Percentiles rank a stretch among this genome's conserved stretches.
Conservation (phyloP, 371 early-diverging fungal species). For the Mortierella polycephala region DNA sequence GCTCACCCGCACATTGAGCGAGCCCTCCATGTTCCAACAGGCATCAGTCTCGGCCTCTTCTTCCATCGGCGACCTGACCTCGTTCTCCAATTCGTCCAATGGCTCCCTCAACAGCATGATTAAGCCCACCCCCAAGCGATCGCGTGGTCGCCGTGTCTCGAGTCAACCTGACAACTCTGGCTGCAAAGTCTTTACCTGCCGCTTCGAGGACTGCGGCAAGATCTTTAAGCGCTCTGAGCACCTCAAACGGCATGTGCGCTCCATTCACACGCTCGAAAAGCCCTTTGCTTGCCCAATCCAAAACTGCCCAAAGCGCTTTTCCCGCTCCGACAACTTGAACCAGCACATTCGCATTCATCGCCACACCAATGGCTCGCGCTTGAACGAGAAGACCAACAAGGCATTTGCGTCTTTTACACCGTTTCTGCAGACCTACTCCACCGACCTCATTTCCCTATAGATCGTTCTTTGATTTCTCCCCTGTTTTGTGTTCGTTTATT, state of each 20-base stretch:
- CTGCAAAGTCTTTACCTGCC: constrained; percentile 63
- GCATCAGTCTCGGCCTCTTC: constrained; percentile 13
- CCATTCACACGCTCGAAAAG: constrained; percentile 67
- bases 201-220: constrained; percentile 71
- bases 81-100: background rate
- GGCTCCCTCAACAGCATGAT: background rate
- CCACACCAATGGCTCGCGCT: constrained; percentile 11
- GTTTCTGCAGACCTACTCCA: constrained; percentile 36
- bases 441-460: constrained; percentile 32
- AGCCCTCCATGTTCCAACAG: constrained; percentile 35
- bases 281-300: constrained; percentile 74
- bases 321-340: constrained; percentile 85
- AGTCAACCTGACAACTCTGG: constrained; percentile 58
- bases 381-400: constrained; percentile 24
- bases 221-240: constrained; percentile 88
- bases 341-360: constrained; percentile 77
- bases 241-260: constrained; percentile 81
- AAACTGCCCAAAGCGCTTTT: constrained; percentile 84
- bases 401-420: constrained; percentile 39
- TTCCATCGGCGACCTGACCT: constrained; percentile 24
- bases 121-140: constrained; percentile 57
- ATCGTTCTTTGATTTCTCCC: background rate
- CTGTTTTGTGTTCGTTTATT: constrained; percentile 2
- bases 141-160: constrained; percentile 68
- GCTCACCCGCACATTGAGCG: constrained; percentile 39